phyloP scores from a whole-genome alignment of 345 rosid genomes.

The Populus euphratica region DNA sequence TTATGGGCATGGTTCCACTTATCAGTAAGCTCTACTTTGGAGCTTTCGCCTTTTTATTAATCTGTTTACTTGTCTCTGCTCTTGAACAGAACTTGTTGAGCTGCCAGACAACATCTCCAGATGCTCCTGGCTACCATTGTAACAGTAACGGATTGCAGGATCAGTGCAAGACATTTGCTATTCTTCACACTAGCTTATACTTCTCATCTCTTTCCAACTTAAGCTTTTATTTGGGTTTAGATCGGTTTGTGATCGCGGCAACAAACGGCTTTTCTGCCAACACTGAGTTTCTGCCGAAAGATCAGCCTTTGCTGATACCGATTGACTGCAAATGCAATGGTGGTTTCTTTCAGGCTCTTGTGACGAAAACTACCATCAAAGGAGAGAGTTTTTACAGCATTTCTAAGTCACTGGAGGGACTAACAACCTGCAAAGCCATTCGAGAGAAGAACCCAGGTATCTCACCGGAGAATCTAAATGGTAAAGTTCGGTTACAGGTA shows the following conservation, averaged over 20 bases:
- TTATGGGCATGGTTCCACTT: constrained; percentile 39
- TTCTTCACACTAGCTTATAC: constrained; percentile 49
- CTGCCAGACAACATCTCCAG: constrained; percentile 44
- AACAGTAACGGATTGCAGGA: constrained; percentile 27
- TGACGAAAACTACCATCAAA: constrained; percentile 41
- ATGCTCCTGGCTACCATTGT: constrained; percentile 53
- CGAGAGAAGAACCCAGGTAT: constrained; percentile 48
- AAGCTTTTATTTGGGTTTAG: constrained; percentile 53
- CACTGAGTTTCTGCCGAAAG: constrained; percentile 44
- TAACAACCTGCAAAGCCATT: constrained; percentile 64
- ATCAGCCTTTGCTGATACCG: constrained; percentile 55
- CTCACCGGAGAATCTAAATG: constrained; percentile 41
- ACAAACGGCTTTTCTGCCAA: constrained; percentile 50
- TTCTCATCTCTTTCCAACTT: constrained; percentile 57
- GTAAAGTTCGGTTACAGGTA: constrained; percentile 39
- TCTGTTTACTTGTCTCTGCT: constrained; percentile 32
- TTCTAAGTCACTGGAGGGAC: constrained; percentile 60
- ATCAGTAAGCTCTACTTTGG: constrained; percentile 31
- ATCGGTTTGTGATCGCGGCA: constrained; percentile 35
- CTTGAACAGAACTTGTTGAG: constrained; percentile 42
- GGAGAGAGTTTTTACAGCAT: constrained; percentile 64
- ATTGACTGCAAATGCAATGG: constrained; percentile 59
- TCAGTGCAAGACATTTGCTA: constrained; percentile 52
- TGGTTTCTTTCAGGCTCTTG: constrained; percentile 50
- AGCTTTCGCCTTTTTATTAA: constrained; percentile 38